A percentile compares a stretch with the other conserved stretches of the same genome.
phyloP scores from a whole-genome alignment of 148 eudicot species.

The Heliamphora exappendiculata region DNA sequence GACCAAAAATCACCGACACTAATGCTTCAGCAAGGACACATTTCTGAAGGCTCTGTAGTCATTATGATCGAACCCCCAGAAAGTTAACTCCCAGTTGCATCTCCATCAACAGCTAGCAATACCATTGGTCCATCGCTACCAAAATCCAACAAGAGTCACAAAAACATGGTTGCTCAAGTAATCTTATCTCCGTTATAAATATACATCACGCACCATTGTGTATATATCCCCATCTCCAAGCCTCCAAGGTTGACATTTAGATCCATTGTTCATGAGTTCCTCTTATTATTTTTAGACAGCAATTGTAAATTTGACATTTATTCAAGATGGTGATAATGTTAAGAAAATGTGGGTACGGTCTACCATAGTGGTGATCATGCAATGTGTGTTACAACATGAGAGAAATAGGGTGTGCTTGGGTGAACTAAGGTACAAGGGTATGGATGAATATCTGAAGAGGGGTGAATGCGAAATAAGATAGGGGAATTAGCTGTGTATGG shows the following conservation, averaged over 20 bases:
- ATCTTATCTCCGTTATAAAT: not conserved
- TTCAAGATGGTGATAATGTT: not conserved
- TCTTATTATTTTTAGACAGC: too few relatives aligned
- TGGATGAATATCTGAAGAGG: too few relatives aligned
- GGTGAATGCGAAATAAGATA: not conserved
- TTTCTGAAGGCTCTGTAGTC: not conserved
- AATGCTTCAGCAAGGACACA: not conserved
- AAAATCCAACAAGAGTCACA: not conserved
- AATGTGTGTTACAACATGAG: not conserved
- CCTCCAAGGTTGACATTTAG: not conserved
- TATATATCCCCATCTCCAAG: not conserved
- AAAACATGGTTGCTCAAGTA: not conserved
- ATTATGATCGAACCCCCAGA: not conserved
- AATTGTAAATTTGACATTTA: not conserved
- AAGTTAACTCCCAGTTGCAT: not conserved
- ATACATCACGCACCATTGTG: not conserved
- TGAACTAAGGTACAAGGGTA: not conserved
- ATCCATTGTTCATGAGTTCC: not conserved
- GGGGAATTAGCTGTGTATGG: not conserved
- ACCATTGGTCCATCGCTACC: not conserved
- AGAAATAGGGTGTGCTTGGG: not conserved
- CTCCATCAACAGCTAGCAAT: not conserved
- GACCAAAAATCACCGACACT: not conserved
- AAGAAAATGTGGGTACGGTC: not conserved
- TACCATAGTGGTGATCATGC: not conserved